These are phyloP conservation scores for Chaetomiaceae sp. DNA, from an alignment of 2,329 filamentous ascomycete species.

Conservation along the genomic window DNA sequence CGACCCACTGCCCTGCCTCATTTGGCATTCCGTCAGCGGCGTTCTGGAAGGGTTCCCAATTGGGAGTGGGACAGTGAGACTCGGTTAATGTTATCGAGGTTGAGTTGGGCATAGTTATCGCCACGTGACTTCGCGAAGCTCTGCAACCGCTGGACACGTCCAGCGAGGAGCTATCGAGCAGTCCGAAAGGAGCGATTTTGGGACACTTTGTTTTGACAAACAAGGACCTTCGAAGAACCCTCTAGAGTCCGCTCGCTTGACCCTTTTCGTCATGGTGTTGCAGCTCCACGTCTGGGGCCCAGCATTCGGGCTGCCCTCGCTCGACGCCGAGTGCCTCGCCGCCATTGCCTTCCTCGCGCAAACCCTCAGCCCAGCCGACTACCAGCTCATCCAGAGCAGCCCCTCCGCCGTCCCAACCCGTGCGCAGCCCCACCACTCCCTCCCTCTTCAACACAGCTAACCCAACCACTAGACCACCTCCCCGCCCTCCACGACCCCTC, in stretches of 20 bases:
- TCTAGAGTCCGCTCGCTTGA: too few relatives aligned
- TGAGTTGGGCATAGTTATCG: constrained; percentile 16
- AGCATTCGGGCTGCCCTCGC: constrained; percentile 81
- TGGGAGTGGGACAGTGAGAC: not conserved
- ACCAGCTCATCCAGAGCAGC: constrained; percentile 69
- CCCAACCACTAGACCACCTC: constrained; percentile 43
- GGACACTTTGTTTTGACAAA: not conserved
- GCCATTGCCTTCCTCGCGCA: constrained; percentile 71
- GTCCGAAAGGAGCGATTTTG: constrained; percentile 1
- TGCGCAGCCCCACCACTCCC: constrained; percentile 33
- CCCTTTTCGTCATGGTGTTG: constrained; percentile 9
- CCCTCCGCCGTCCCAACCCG: constrained; percentile 65
- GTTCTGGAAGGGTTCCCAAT: constrained; percentile 16
- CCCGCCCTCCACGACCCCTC: constrained; percentile 51
- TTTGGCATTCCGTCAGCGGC: constrained; percentile 9
- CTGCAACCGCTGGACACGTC: too few relatives aligned
- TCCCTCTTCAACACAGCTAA: constrained; percentile 28
- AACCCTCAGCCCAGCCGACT: constrained; percentile 54
- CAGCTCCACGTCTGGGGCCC: constrained; percentile 88
- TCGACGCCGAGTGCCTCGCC: constrained; percentile 87
- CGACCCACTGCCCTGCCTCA: not conserved
- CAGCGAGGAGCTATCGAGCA: too few relatives aligned
- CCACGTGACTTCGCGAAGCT: constrained; percentile 21
- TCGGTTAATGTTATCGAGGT: not conserved
- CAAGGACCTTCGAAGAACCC: too few relatives aligned